A percentile compares a stretch with the other conserved stretches of the same genome.
phyloP scores from a whole-genome alignment of 2,329 filamentous ascomycete species.

The Epichloe gansuensis region DNA sequence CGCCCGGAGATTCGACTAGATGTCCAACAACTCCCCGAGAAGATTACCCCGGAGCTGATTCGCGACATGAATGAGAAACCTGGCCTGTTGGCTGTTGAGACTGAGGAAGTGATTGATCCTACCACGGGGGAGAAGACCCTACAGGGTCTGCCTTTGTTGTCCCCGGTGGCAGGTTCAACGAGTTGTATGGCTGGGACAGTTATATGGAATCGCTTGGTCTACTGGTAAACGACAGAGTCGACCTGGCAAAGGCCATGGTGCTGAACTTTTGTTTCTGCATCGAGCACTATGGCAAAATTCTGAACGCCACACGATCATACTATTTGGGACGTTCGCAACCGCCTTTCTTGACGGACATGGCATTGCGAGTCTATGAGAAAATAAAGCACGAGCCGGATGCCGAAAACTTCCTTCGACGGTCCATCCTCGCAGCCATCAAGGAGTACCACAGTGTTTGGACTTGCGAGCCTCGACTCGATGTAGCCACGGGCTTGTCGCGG shows the following conservation, averaged over 20 bases:
- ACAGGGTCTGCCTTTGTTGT: slow-evolving; percentile 83
- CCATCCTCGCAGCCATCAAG: slow-evolving; percentile 88
- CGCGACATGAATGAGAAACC: slow-evolving; percentile 77
- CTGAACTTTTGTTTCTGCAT: slow-evolving; percentile 97
- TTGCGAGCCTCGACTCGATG: slow-evolving; percentile 63
- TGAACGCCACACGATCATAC: slow-evolving; percentile 94
- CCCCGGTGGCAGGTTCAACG: slow-evolving; percentile 93
- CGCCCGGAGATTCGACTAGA: slow-evolving; percentile 78
- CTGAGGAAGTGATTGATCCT: slow-evolving; percentile 62
- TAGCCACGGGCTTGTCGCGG: slow-evolving; percentile 64
- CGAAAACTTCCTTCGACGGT: slow-evolving; percentile 65
- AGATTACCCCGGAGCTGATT: slow-evolving; percentile 71
- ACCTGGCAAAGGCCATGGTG: slow-evolving; percentile 90
- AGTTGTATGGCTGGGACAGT: slow-evolving; percentile 97
- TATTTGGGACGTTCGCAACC: slow-evolving; percentile 91
- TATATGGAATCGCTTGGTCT: slow-evolving; percentile 96
- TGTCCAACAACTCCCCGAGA: slow-evolving; percentile 64
- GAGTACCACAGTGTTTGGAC: slow-evolving; percentile 91
- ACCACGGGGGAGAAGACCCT: slow-evolving; percentile 55
- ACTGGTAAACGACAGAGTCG: slow-evolving; percentile 69
- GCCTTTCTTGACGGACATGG: slow-evolving; percentile 96
- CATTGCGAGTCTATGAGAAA: slow-evolving; percentile 81
- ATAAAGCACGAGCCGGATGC: slow-evolving; percentile 79
- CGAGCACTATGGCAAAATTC: slow-evolving; percentile 94
- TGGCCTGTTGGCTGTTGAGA: slow-evolving; percentile 78